phyloP scores from a whole-genome alignment of 495 filamentous ascomycete species.

The Xylaria bambusicola region DNA sequence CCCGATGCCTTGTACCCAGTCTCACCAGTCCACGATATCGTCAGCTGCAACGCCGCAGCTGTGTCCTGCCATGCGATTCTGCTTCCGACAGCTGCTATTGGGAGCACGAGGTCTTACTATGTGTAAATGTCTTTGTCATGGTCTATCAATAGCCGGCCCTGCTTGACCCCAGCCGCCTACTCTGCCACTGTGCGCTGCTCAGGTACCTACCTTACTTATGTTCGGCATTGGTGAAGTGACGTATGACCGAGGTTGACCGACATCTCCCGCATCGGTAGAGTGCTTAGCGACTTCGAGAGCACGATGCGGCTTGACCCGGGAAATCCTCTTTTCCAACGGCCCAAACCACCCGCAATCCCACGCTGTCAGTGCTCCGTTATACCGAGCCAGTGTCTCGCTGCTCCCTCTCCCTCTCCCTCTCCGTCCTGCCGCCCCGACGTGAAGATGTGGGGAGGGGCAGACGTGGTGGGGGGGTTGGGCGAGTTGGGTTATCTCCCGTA shows the following conservation, averaged over 20 bases:
- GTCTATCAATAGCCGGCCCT: conserved; percentile 6
- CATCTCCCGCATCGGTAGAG: conserved; percentile 28
- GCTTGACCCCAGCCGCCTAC: background rate
- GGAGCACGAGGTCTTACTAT: background rate
- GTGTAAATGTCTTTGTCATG: background rate
- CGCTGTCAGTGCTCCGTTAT: conserved; percentile 4
- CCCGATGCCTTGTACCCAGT: background rate
- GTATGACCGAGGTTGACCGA: conserved; percentile 30
- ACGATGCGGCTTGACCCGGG: conserved; percentile 22
- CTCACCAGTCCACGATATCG: background rate
- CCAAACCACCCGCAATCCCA: background rate
- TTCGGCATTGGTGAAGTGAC: conserved; percentile 14
- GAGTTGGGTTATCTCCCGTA: conserved; percentile 6
- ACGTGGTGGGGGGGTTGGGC: conserved; percentile 5
- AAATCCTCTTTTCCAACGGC: conserved; percentile 33
- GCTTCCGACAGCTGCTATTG: background rate
- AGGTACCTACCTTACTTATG: background rate
- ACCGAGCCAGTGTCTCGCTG: conserved; percentile 9
- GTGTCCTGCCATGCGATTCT: too few species aligned
- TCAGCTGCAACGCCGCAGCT: background rate
- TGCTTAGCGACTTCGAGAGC: conserved; percentile 3
- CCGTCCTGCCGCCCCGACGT: too few species aligned
- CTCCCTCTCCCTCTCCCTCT: too few species aligned
- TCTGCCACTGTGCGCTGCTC: too few species aligned
- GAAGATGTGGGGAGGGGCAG: background rate